Evolutionary conservation across 306 rosid species (phyloP), one percentile per base, ranked within the genome.

Genomic region (Ormosia emarginata): DNA sequence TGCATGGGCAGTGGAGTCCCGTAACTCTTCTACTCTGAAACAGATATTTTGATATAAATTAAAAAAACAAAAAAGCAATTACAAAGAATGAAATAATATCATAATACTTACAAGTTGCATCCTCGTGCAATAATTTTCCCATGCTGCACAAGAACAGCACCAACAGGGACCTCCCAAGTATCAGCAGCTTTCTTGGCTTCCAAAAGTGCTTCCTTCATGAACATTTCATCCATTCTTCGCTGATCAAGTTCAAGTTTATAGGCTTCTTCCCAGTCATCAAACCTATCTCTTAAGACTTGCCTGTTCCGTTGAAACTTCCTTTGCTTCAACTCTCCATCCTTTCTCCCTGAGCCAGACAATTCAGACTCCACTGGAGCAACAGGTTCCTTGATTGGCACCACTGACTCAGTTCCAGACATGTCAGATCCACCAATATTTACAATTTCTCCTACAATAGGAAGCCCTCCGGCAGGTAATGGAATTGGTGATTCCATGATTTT

Each of bases 1-100:
- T 6, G 99, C 99, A 73, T 96, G 99, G 77, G 99, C 98, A 32
- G 99, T 96, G 73, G 98, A 92, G 85, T 96, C 99, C 67, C 98
- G 93, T 64, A 92, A 82, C 87, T 92, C 94, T 83, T 93, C 99
- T 18, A 96, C 99, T 79, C 99, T 96, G 89, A 79, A 85, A 81
- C 76, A 85, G 30, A 85, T 13, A 82, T 64, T 79, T 71, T 37
- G 11, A 63, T 50, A 32, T 70, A 46, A 88, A 67, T 68, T 70
- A 39, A 44, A 70, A 73, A 49, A 18, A 70, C 70, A 49, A 18
- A 5, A 78, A 36, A 81, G 29, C 72, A 77, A 49, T n/a, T 43
- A 50, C 43, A 59, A 39, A 29, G 30, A 58, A 78, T 67, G 77
- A 68, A 74, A 65, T 18, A 85, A 69, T 30, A 68, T 55, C 39